A percentile compares a stretch with the other conserved stretches of the same genome.
phyloP scores from a whole-genome alignment of 768 basidiomycete species.

The Boletus bicolor region DNA sequence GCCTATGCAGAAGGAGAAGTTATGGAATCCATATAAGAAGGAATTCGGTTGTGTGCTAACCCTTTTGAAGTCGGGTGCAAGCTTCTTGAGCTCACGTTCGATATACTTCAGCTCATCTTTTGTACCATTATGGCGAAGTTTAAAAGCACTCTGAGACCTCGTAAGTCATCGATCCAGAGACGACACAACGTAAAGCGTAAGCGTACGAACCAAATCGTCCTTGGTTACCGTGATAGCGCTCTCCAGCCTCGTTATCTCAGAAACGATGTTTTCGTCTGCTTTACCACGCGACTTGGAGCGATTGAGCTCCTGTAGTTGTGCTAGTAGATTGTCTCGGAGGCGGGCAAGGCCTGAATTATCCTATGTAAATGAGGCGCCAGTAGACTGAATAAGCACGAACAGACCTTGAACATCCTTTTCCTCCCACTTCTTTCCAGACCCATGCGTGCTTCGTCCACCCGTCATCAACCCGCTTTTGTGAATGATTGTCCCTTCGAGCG shows the following conservation, averaged over 20 bases:
- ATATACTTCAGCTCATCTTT: conserved; percentile 83
- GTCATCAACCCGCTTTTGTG: conserved; percentile 98
- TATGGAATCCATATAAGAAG: background rate
- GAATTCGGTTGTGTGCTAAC: conserved; percentile 32
- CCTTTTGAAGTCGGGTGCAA: conserved; percentile 69
- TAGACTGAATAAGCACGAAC: conserved; percentile 18
- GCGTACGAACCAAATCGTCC: conserved; percentile 73
- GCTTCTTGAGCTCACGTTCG: conserved; percentile 63
- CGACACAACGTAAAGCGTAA: background rate
- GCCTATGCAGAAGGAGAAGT: conserved; percentile 38
- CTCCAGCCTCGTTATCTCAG: conserved; percentile 77
- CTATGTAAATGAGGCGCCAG: conserved; percentile 11
- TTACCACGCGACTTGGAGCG: conserved; percentile 82
- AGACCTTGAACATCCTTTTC: conserved; percentile 89
- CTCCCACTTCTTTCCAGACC: conserved; percentile 84
- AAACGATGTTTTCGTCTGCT: conserved; percentile 74
- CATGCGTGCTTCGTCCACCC: conserved; percentile 81
- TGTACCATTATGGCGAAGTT: conserved; percentile 70
- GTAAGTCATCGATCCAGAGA: background rate
- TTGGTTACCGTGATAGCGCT: conserved; percentile 67
- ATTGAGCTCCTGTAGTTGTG: conserved; percentile 77
- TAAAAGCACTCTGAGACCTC: conserved; percentile 61
- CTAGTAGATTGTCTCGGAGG: conserved; percentile 64
- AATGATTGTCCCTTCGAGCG: conserved; percentile 93
- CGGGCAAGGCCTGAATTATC: conserved; percentile 45